A percentile compares a stretch with the other conserved stretches of the same genome.
phyloP scores from a whole-genome alignment of 169 alveolate genomes.

The Pseudocohnilembus persalinus region DNA sequence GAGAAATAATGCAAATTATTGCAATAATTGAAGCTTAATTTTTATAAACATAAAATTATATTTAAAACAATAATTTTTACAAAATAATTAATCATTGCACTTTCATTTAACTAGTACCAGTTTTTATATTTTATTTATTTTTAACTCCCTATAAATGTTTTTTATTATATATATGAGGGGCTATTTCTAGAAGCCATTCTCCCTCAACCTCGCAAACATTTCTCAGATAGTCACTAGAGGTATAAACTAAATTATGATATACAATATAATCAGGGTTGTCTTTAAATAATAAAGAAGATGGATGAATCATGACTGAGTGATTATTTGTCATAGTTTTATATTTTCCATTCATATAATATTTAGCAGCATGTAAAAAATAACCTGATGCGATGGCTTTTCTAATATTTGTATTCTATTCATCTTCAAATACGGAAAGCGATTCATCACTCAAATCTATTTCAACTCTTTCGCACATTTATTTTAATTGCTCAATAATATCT shows the following conservation, averaged over 20 bases:
- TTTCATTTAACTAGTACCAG: conserved; percentile 10
- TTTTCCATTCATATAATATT: conserved; percentile 86
- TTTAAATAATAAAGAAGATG: conserved; percentile 91
- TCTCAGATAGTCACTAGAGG: conserved; percentile 97
- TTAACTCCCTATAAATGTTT: conserved; percentile 43
- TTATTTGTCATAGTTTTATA: conserved; percentile 94
- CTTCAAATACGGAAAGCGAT: conserved; percentile 38
- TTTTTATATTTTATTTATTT: conserved; percentile 8
- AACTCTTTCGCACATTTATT: conserved; percentile 86
- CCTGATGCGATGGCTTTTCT: conserved; percentile 93
- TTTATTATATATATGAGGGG: conserved; percentile 95
- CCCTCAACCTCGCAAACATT: conserved; percentile 92
- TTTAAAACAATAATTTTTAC: too few relatives aligned
- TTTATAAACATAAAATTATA: too few relatives aligned
- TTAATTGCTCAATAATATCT: conserved; percentile 96
- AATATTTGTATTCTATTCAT: conserved; percentile 84
- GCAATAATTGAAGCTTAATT: too few relatives aligned
- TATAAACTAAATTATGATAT: conserved; percentile 95
- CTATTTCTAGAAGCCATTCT: conserved; percentile 95
- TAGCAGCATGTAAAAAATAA: conserved; percentile 93
- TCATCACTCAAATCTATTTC: conserved; percentile 75
- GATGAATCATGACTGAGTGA: conserved; percentile 95
- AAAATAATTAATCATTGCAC: too few relatives aligned
- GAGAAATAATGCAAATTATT: too few relatives aligned
- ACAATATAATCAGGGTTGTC: conserved; percentile 89